A percentile compares a stretch with the other conserved stretches of the same genome.
These are phyloP conservation scores for Populus ilicifolia DNA, from an alignment of 345 rosid genomes.

Conservation along the genomic window DNA sequence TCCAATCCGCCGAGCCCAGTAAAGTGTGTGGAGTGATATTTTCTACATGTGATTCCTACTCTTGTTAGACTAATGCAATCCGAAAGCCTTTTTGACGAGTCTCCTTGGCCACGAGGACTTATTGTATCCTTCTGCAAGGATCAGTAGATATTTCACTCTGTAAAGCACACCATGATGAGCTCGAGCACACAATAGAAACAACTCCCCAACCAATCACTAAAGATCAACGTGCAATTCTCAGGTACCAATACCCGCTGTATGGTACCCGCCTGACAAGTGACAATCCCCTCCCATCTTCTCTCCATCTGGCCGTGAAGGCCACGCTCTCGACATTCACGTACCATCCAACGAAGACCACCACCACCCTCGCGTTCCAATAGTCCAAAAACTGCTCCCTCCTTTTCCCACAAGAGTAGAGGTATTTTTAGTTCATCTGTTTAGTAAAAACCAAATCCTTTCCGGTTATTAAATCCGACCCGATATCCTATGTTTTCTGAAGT, in stretches of 20 bases:
- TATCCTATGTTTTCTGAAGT: no score
- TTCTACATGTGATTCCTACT: no score
- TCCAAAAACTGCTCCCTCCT: neutral
- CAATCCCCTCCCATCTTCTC: neutral
- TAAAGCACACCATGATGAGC: no score
- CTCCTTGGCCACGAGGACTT: neutral
- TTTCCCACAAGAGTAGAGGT: no score
- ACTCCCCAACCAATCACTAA: slow-evolving; percentile 14
- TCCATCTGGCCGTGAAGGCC: slow-evolving; percentile 15
- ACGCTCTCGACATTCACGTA: slow-evolving; percentile 10
- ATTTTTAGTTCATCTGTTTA: no score
- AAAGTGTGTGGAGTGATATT: no score
- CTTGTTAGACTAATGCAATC: neutral
- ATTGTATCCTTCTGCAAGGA: neutral
- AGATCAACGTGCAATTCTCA: neutral
- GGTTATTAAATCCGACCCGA: no score
- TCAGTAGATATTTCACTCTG: no score
- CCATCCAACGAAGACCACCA: neutral
- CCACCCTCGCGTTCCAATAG: slow-evolving; percentile 5
- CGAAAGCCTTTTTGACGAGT: neutral
- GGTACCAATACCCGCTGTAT: slow-evolving; percentile 30
- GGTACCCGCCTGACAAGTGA: slow-evolving; percentile 22
- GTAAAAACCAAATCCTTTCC: no score
- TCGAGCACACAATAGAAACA: neutral
- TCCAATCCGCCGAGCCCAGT: no score